Percentiles rank a stretch among this genome's conserved stretches.
These are phyloP conservation scores for Sporothrix pallida DNA, from an alignment of 2,329 filamentous ascomycete species.

Conservation along the genomic window DNA sequence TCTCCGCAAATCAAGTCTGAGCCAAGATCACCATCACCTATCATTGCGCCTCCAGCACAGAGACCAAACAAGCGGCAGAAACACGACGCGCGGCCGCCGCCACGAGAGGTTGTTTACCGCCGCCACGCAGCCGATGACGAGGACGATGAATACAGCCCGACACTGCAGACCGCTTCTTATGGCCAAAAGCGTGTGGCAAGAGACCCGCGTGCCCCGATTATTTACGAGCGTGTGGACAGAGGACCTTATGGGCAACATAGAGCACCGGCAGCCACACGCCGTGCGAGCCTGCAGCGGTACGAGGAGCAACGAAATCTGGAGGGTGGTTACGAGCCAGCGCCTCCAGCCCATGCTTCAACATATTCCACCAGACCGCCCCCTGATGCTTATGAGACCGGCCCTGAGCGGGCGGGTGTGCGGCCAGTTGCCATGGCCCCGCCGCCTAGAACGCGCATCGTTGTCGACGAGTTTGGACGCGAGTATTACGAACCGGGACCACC, in stretches of 20 bases:
- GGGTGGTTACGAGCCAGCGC: slow-evolving; percentile 43
- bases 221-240: slow-evolving; percentile 46
- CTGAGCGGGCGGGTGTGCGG: slow-evolving; percentile 54
- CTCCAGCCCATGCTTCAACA: slow-evolving; percentile 43
- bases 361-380: slow-evolving; percentile 38
- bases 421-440: slow-evolving; percentile 55
- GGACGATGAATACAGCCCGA: slow-evolving; percentile 28
- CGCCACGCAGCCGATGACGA: not conserved
- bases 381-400: slow-evolving; percentile 43
- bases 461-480: slow-evolving; percentile 83
- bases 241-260: slow-evolving; percentile 39
- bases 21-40: slow-evolving; percentile 67
- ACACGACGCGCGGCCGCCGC: slow-evolving; percentile 49
- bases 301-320: slow-evolving; percentile 37
- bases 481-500: slow-evolving; percentile 65
- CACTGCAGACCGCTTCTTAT: slow-evolving; percentile 35
- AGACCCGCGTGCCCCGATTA: slow-evolving; percentile 44
- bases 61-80: slow-evolving; percentile 64
- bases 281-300: slow-evolving; percentile 35
- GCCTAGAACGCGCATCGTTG: slow-evolving; percentile 67
- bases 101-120: slow-evolving; percentile 30
- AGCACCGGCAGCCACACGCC: not conserved
- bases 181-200: slow-evolving; percentile 23
- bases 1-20: slow-evolving; percentile 68
- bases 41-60: slow-evolving; percentile 58